A percentile compares a stretch with the other conserved stretches of the same genome.
Conservation (phyloP, 2,329 filamentous ascomycete species). For the Talaromyces funiculosus region DNA sequence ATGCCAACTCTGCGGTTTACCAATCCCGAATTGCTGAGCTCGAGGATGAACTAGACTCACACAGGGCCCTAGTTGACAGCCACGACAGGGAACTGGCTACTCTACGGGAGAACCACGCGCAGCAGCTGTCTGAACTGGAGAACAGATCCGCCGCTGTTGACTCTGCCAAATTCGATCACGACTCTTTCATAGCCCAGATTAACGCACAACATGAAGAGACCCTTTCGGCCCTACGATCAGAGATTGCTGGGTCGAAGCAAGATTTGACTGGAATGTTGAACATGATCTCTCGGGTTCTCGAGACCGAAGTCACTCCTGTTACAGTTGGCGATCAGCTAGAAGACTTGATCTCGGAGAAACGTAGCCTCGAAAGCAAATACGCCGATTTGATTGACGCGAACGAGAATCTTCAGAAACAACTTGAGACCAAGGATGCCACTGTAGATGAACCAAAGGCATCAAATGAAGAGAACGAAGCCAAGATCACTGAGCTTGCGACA, state of each 20-base stretch:
- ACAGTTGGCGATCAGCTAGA: slow-evolving; percentile 60
- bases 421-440: slow-evolving; percentile 33
- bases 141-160: slow-evolving; percentile 5
- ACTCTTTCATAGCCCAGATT: slow-evolving; percentile 42
- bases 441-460: slow-evolving; percentile 34
- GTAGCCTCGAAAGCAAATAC: slow-evolving; percentile 39
- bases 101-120: slow-evolving; percentile 49
- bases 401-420: slow-evolving; percentile 33
- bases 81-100: slow-evolving; percentile 40
- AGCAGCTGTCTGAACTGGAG: slow-evolving; percentile 34
- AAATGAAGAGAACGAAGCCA: slow-evolving; percentile 46
- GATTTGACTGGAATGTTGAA: slow-evolving; percentile 60
- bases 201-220: slow-evolving; percentile 56
- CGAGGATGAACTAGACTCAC: slow-evolving; percentile 52
- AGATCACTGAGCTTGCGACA: slow-evolving; percentile 50
- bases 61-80: slow-evolving; percentile 40
- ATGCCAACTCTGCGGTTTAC: slow-evolving; percentile 44
- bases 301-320: slow-evolving; percentile 50
- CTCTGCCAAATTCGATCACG: slow-evolving; percentile 28
- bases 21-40: slow-evolving; percentile 48
- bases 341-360: slow-evolving; percentile 40
- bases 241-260: slow-evolving; percentile 61
- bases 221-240: slow-evolving; percentile 54
- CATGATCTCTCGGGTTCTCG: slow-evolving; percentile 46
- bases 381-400: slow-evolving; percentile 37